Evolutionary conservation across 2,329 filamentous ascomycete genomes (phyloP).

Genomic region (Cladosporium sp.): DNA sequence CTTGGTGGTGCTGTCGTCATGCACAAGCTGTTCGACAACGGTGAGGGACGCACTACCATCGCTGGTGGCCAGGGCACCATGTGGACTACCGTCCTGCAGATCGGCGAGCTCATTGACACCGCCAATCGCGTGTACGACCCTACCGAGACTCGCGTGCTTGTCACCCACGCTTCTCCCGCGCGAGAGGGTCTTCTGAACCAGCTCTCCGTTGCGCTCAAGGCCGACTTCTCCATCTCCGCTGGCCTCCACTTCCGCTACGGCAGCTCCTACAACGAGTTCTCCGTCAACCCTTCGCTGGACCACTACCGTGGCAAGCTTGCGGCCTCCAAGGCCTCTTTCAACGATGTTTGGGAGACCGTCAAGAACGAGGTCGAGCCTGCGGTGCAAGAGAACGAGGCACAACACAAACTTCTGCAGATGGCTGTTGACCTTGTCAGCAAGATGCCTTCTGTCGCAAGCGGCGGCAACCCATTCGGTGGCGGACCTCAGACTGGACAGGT

Average conservation of each 20-base stretch:
- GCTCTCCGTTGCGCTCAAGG: constrained; percentile 93
- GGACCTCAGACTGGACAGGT: constrained; percentile 79
- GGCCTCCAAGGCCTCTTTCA: constrained; percentile 96
- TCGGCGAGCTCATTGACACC: constrained; percentile 96
- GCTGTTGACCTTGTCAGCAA: constrained; percentile 92
- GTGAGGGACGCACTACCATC: constrained; percentile 95
- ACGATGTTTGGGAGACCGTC: constrained; percentile 98
- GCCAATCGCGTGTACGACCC: constrained; percentile 98
- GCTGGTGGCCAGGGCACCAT: constrained; percentile 97
- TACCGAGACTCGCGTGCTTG: constrained; percentile 91
- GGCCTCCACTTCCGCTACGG: constrained; percentile 98
- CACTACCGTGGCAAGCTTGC: constrained; percentile 98
- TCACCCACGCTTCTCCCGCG: constrained; percentile 94
- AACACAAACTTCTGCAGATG: constrained; percentile 86
- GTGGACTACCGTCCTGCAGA: constrained; percentile 98
- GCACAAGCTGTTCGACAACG: constrained; percentile 99
- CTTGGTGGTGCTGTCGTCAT: constrained; percentile 96
- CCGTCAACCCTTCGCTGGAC: constrained; percentile 94
- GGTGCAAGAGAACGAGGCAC: constrained; percentile 87
- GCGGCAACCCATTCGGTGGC: constrained; percentile 94
- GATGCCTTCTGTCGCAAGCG: constrained; percentile 93
- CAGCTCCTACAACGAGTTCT: constrained; percentile 99
- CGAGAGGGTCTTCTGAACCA: constrained; percentile 96
- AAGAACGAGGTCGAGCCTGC: constrained; percentile 93
- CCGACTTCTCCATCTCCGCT: constrained; percentile 96